Base-by-base conservation (phyloP, 2,329 filamentous ascomycete species). In the Colletotrichum eleusines region DNA sequence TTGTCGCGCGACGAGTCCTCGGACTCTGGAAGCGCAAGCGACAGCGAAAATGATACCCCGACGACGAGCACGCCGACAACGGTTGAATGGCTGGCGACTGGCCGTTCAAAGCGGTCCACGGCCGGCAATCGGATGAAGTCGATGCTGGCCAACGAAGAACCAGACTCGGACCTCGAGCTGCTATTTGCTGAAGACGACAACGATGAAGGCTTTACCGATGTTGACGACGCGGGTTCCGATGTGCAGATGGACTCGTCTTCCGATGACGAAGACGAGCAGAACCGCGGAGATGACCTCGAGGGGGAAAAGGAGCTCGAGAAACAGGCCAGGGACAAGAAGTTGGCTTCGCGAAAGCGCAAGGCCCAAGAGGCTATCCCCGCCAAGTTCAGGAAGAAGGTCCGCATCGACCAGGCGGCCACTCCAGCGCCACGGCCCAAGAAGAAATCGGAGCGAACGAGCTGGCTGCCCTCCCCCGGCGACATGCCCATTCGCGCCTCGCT, bases 301-400 rank as follows among this genome's bases (percentile, higher is more conserved):
- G 96, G 96, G 42, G 96, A 99, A 82, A 92, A 91, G 76, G 94
- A 97, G 81, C 80, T 99, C 65, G 90, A 96, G 81, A 91, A 89
- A 73, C 89, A 92, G 75, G 94, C 92, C 69, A 91, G 90, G 74
- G 89, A 88, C 70, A 91, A 92, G 75, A 88, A 85, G 75, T 81
- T 86, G 69, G 89, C 87, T 3, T 93, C 86, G 61, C 84, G 94
- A 79, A 97, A 97, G 81, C 90, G 94, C 74, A 97, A 95, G 77
- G 89, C 91, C 1, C 90, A 93, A 76, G 90, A 94, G 71, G 90
- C 89, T 35, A 90, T 94, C 70, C 90, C 92, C 6, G 88, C 88
- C 65, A 88, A 88, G 73, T 91, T 91, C 76, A 84, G 91, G 73
- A 95, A 95, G 80, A 94, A 90, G 79, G 91, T 94, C 76, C 92